These are phyloP conservation scores for Achaetomiella virescens DNA, from an alignment of 495 filamentous ascomycete species.

Conservation along the genomic window DNA sequence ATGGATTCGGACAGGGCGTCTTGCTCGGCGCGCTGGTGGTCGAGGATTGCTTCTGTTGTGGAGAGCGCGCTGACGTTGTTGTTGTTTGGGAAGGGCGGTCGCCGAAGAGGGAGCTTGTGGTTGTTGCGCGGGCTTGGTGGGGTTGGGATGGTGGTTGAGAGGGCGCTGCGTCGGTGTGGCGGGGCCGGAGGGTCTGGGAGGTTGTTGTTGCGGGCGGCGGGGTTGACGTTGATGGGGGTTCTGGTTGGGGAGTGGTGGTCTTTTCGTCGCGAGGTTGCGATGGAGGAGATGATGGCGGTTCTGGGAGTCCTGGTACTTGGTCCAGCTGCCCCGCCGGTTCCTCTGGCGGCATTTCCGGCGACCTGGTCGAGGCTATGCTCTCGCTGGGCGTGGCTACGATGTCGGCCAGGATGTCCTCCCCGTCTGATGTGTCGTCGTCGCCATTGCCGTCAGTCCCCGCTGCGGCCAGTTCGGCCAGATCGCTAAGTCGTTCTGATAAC, in stretches of 20 bases:
- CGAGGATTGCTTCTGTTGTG: slow-evolving; percentile 59
- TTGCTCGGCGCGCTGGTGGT: slow-evolving; percentile 70
- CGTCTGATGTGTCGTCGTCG: slow-evolving; percentile 36
- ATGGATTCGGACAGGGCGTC: slow-evolving; percentile 78
- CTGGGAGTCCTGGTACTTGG: slow-evolving; percentile 7
- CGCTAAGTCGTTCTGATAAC: slow-evolving; percentile 55
- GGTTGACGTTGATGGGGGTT: slow-evolving; percentile 7
- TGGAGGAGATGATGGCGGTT: slow-evolving; percentile 7
- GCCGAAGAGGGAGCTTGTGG: slow-evolving; percentile 31
- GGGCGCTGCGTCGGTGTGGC: slow-evolving; percentile 12
- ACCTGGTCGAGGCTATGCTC: slow-evolving; percentile 36
- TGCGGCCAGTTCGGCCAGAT: slow-evolving; percentile 52
- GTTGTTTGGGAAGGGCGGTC: slow-evolving; percentile 11
- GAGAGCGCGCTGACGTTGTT: slow-evolving; percentile 20
- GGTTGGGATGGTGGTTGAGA: slow-evolving; percentile 2
- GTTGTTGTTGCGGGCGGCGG: slow-evolving; percentile 6
- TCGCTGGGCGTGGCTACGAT: slow-evolving; percentile 45
- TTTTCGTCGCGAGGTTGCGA: background rate
- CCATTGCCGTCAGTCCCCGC: slow-evolving; percentile 21
- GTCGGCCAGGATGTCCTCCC: slow-evolving; percentile 45
- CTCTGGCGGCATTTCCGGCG: slow-evolving; percentile 21
- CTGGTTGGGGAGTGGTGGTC: background rate
- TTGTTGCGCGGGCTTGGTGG: slow-evolving; percentile 3
- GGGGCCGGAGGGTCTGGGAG: slow-evolving; percentile 22
- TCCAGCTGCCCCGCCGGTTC: slow-evolving; percentile 9